These are phyloP conservation scores for Hysterium pulicare DNA, from an alignment of 2,329 filamentous ascomycete species.

Conservation along the genomic window DNA sequence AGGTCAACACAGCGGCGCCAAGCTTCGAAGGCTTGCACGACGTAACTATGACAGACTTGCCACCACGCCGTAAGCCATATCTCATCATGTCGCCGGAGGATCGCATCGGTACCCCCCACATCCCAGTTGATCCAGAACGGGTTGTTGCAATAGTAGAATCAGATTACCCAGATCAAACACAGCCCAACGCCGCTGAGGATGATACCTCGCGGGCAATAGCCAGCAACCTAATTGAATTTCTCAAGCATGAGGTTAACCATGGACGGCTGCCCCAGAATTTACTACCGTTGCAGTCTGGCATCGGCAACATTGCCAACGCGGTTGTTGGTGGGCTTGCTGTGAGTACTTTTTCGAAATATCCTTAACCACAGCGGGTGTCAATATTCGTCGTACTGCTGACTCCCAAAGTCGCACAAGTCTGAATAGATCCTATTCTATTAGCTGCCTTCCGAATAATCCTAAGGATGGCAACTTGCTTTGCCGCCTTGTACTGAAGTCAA, in stretches of 20 bases:
- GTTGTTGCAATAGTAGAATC: conserved; percentile 82
- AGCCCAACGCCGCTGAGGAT: conserved; percentile 74
- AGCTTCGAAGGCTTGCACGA: conserved; percentile 87
- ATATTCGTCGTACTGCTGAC: not conserved
- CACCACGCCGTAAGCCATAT: conserved; percentile 78
- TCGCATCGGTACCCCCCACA: conserved; percentile 76
- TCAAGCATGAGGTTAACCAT: conserved; percentile 78
- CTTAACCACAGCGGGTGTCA: too few relatives aligned
- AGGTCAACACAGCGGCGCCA: conserved; percentile 83
- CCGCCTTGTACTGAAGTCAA: too few relatives aligned
- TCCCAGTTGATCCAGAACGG: conserved; percentile 80
- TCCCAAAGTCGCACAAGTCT: too few relatives aligned
- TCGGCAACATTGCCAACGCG: conserved; percentile 91
- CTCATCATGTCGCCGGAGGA: conserved; percentile 82
- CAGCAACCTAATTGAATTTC: conserved; percentile 74
- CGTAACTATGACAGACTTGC: conserved; percentile 83
- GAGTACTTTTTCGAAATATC: too few relatives aligned
- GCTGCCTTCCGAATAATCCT: too few relatives aligned
- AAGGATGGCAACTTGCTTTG: too few relatives aligned
- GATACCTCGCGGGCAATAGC: conserved; percentile 71
- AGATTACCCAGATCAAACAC: conserved; percentile 74
- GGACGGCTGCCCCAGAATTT: conserved; percentile 75
- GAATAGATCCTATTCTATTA: too few relatives aligned
- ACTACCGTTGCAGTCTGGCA: conserved; percentile 79
- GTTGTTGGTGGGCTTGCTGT: conserved; percentile 76